Percentiles rank a stretch among this genome's conserved stretches.
These are phyloP conservation scores for Pleurotus djamor DNA, from an alignment of 768 basidiomycete genomes.

Conservation along the genomic window DNA sequence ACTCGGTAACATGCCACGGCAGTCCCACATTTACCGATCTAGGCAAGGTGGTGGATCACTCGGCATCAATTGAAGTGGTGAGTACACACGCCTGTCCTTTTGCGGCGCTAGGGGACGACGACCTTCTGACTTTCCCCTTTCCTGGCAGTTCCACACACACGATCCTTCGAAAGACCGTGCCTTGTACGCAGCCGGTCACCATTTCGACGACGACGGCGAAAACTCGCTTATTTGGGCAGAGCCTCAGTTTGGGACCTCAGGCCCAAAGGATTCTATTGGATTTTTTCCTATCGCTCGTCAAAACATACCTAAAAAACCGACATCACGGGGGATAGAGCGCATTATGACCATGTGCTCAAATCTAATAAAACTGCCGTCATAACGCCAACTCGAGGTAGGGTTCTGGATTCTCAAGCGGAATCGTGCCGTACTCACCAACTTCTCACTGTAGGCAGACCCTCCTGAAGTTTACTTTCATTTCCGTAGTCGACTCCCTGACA, in stretches of 20 bases:
- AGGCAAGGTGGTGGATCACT: conserved; percentile 1
- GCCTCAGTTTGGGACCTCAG: conserved; percentile 1
- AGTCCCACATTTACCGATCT: conserved; percentile 2
- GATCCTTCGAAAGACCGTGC: not conserved
- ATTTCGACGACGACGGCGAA: conserved; percentile 7
- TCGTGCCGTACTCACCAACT: not conserved
- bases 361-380: conserved; percentile 5
- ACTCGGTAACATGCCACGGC: conserved; percentile 1
- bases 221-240: conserved; percentile 4
- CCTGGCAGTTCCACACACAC: conserved; percentile 3
- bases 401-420: not conserved
- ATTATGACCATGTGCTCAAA: conserved; percentile 6
- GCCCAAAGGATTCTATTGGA: conserved; percentile 5
- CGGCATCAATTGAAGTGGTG: conserved; percentile 4
- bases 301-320: not conserved
- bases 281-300: conserved; percentile 2
- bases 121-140: conserved; percentile 4
- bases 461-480: not conserved
- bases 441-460: conserved; percentile 6
- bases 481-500: conserved; percentile 1
- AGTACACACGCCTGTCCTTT: not conserved
- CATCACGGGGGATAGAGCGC: conserved; percentile 3
- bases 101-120: not conserved
- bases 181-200: not conserved
- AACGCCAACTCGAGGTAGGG: not conserved